Evolutionary conservation across 148 eudicot species (phyloP).

Genomic region (Simmondsia chinensis): DNA sequence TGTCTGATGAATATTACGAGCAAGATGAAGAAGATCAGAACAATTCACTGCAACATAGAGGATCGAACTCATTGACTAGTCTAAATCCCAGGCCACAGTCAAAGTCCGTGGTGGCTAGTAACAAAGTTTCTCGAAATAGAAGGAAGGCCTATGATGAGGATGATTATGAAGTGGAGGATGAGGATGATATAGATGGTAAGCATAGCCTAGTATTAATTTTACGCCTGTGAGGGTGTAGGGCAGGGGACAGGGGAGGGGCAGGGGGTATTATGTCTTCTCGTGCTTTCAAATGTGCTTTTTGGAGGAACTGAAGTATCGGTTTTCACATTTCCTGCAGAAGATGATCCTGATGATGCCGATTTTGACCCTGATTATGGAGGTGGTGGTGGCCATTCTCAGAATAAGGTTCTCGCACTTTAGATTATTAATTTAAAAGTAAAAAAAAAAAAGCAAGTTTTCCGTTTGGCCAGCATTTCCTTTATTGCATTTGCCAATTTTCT

Average conservation of each 20-base stretch:
- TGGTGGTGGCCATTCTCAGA: conserved; percentile 21
- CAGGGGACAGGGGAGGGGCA: neutral
- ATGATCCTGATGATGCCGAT: conserved; percentile 94
- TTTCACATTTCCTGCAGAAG: conserved; percentile 43
- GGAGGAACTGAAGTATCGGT: neutral
- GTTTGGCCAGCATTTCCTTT: neutral
- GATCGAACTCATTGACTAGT: conserved; percentile 18
- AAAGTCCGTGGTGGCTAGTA: conserved; percentile 21
- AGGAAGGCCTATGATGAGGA: conserved; percentile 27
- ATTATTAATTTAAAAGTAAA: no score
- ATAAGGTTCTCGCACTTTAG: conserved; percentile 31
- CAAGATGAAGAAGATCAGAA: conserved; percentile 85
- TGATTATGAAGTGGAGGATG: conserved; percentile 36
- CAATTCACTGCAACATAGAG: conserved; percentile 45
- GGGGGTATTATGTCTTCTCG: neutral
- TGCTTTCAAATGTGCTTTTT: neutral
- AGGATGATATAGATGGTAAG: conserved; percentile 45
- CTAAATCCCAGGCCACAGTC: conserved; percentile 32
- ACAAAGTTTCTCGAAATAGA: conserved; percentile 25
- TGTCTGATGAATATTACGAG: conserved; percentile 96
- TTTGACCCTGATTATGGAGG: conserved; percentile 75
- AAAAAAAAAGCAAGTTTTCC: no score
- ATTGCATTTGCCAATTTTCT: neutral
- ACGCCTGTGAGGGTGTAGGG: neutral
- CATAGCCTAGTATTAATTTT: neutral